Evolutionary conservation across 2,329 filamentous ascomycete species (phyloP).

Genomic region (Macroventuria anomochaeta): DNA sequence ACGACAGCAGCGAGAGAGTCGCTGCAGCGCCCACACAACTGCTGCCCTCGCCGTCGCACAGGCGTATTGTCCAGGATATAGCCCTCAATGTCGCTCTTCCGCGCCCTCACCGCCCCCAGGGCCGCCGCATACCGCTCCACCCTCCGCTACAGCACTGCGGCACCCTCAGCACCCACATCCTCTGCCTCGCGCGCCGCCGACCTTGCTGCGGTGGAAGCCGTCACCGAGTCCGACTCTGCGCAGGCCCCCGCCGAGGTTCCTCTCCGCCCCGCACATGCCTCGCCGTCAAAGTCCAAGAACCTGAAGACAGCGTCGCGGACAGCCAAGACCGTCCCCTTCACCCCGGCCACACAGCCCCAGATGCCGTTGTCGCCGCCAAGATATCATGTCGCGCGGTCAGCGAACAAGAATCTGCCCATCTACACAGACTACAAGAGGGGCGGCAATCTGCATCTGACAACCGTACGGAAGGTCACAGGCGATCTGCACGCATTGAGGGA

Average conservation of each 20-base stretch:
- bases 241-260: constrained; percentile 32
- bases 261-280: constrained; percentile 14
- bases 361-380: constrained; percentile 47
- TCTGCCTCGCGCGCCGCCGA: constrained; percentile 35
- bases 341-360: constrained; percentile 12
- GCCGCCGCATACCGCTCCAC: constrained; percentile 1
- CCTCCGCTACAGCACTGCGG: constrained; percentile 23
- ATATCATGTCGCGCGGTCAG: constrained; percentile 76
- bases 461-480: constrained; percentile 81
- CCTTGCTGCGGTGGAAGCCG: constrained; percentile 43
- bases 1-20: background rate
- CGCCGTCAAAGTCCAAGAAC: constrained; percentile 5
- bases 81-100: constrained; percentile 49
- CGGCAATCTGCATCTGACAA: constrained; percentile 75
- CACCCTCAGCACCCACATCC: constrained; percentile 36
- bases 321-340: constrained; percentile 15
- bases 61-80: constrained; percentile 45
- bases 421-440: constrained; percentile 78
- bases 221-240: constrained; percentile 43
- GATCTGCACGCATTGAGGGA: constrained; percentile 67
- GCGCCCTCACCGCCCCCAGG: constrained; percentile 39
- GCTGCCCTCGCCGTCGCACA: constrained; percentile 14
- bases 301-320: constrained; percentile 11
- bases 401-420: constrained; percentile 73
- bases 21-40: constrained; percentile 9